Evolutionary conservation across 2,329 filamentous ascomycete genomes (phyloP).

Genomic region (Westerdykella aurantiaca): DNA sequence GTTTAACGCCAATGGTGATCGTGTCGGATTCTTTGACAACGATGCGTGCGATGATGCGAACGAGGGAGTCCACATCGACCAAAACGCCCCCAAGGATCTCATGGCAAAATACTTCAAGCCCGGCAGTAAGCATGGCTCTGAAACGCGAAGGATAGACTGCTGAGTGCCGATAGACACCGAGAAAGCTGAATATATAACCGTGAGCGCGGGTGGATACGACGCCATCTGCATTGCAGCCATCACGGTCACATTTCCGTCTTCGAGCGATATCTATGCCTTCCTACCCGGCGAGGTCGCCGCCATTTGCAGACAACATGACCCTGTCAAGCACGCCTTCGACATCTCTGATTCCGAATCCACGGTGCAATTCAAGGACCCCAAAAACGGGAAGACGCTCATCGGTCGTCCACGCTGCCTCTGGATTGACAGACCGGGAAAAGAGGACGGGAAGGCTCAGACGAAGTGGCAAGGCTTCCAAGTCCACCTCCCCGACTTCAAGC

Average conservation of each 20-base stretch:
- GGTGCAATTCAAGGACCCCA: not conserved
- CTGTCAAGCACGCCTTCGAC: too few species aligned
- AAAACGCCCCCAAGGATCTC: slow-evolving; percentile 1
- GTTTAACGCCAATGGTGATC: not conserved
- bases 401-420: not conserved
- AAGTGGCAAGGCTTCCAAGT: slow-evolving; percentile 1
- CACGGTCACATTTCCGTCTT: not conserved
- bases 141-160: not conserved
- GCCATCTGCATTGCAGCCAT: slow-evolving; percentile 1
- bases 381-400: not conserved
- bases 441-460: not conserved
- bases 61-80: not conserved
- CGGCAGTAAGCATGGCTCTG: not conserved
- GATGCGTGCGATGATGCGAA: not conserved
- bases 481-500: slow-evolving; percentile 2
- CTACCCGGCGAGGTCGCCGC: slow-evolving; percentile 1
- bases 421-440: not conserved
- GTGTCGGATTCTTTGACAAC: not conserved
- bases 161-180: not conserved
- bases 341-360: not conserved
- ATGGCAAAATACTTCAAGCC: not conserved
- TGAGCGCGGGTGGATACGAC: not conserved
- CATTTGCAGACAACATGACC: not conserved
- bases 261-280: not conserved
- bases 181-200: slow-evolving; percentile 2